Evolutionary conservation across 805 yeast species (phyloP).

Genomic region (Brettanomyces bruxellensis): DNA sequence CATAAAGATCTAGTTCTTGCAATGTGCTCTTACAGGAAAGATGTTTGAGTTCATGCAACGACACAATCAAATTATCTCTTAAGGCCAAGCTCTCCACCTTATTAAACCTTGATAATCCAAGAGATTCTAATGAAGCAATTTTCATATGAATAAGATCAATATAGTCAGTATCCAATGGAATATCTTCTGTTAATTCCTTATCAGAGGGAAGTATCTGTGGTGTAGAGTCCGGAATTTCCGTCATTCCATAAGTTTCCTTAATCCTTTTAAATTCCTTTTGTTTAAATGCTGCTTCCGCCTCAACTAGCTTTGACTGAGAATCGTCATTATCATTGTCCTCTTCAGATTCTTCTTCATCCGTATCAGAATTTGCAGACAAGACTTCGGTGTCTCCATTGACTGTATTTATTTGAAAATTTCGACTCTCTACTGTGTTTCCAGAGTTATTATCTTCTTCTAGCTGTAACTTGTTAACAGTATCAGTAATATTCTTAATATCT

Average conservation of each 20-base stretch:
- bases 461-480: too few species aligned
- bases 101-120: slow-evolving; percentile 47
- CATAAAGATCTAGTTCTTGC: slow-evolving; percentile 82
- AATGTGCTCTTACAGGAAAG: slow-evolving; percentile 36
- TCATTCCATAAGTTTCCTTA: slow-evolving; percentile 21
- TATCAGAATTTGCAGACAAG: slow-evolving; percentile 1
- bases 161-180: slow-evolving; percentile 47
- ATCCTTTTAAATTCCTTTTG: slow-evolving; percentile 4
- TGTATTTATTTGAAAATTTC: too few species aligned
- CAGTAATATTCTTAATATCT: too few species aligned
- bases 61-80: slow-evolving; percentile 74
- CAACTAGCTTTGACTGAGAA: not conserved
- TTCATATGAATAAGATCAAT: slow-evolving; percentile 66
- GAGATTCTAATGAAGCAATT: slow-evolving; percentile 51
- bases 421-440: too few species aligned
- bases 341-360: slow-evolving; percentile 6
- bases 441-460: too few species aligned
- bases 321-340: slow-evolving; percentile 9
- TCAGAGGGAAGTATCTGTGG: slow-evolving; percentile 61
- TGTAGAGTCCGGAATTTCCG: slow-evolving; percentile 29
- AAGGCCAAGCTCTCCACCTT: slow-evolving; percentile 56
- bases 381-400: too few species aligned
- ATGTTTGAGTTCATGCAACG: slow-evolving; percentile 61
- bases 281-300: not conserved
- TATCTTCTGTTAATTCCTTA: slow-evolving; percentile 48